Evolutionary conservation across 1,139 yeast genomes (phyloP).

Genomic region (Oligophagozyma castellii): DNA sequence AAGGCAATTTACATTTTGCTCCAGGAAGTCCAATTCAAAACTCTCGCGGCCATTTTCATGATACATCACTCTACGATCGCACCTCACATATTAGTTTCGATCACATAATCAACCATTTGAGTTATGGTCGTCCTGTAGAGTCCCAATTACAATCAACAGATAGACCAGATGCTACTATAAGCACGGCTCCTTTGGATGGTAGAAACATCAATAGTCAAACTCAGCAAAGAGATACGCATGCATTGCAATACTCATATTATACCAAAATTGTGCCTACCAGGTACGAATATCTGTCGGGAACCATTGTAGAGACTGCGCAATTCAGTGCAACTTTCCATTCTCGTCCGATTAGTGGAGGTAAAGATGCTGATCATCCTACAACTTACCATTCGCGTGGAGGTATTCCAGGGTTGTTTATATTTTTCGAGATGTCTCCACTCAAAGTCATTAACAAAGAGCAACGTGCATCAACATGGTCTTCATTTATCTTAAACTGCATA

Average conservation of each 20-base stretch:
- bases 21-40: constrained; percentile 61
- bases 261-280: constrained; percentile 86
- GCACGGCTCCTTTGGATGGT: constrained; percentile 66
- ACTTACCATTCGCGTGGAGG: constrained; percentile 82
- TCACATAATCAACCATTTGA: constrained; percentile 65
- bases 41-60: constrained; percentile 63
- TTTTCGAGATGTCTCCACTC: constrained; percentile 86
- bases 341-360: constrained; percentile 73
- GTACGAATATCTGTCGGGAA: constrained; percentile 46
- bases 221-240: constrained; percentile 41
- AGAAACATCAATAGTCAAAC: constrained; percentile 27
- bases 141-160: neutral
- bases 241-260: constrained; percentile 50
- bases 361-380: constrained; percentile 82
- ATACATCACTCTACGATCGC: constrained; percentile 54
- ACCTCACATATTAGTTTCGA: constrained; percentile 48
- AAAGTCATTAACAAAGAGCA: constrained; percentile 79
- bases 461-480: constrained; percentile 69
- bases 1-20: constrained; percentile 89
- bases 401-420: constrained; percentile 74
- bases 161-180: constrained; percentile 10
- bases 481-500: constrained; percentile 71
- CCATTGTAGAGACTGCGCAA: constrained; percentile 70
- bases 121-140: constrained; percentile 60
- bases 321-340: constrained; percentile 86